These are phyloP conservation scores for Balansia obtecta DNA, from an alignment of 2,329 filamentous ascomycete genomes.

Conservation along the genomic window DNA sequence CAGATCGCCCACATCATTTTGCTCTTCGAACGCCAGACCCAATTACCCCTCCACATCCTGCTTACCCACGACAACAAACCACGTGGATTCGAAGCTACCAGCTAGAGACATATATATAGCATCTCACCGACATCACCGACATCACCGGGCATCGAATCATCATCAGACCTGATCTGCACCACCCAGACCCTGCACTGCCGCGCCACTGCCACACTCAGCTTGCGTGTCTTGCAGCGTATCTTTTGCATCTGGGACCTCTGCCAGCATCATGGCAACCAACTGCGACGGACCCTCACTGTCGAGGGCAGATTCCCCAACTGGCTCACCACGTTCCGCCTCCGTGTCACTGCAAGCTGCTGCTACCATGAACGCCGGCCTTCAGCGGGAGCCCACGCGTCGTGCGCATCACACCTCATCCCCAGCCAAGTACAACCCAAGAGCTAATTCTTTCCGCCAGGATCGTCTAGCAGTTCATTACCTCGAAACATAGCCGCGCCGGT, in stretches of 20 bases:
- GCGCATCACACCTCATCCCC: constrained; percentile 11
- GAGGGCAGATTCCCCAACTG: constrained; percentile 39
- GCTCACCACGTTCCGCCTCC: constrained; percentile 52
- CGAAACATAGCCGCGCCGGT: constrained; percentile 32
- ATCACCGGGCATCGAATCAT: too few species aligned
- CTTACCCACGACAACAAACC: too few species aligned
- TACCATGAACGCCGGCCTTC: constrained; percentile 64
- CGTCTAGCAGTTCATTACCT: constrained; percentile 39
- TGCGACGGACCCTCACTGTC: constrained; percentile 13
- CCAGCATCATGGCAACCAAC: constrained; percentile 16
- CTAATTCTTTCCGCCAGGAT: constrained; percentile 25
- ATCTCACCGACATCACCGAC: too few species aligned
- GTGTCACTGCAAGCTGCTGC: constrained; percentile 65
- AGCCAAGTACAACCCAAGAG: not conserved
- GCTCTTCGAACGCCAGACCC: too few species aligned
- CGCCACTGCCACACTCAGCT: not conserved
- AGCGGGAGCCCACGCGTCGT: constrained; percentile 50
- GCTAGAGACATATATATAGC: too few species aligned
- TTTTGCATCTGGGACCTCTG: not conserved
- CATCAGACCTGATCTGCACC: not conserved
- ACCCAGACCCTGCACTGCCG: not conserved
- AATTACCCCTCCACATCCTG: too few species aligned
- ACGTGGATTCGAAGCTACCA: too few species aligned
- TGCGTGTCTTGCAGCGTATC: not conserved
- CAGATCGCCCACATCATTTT: too few species aligned